These are phyloP conservation scores for Draba incana DNA, from an alignment of 345 rosid species.

Conservation along the genomic window DNA sequence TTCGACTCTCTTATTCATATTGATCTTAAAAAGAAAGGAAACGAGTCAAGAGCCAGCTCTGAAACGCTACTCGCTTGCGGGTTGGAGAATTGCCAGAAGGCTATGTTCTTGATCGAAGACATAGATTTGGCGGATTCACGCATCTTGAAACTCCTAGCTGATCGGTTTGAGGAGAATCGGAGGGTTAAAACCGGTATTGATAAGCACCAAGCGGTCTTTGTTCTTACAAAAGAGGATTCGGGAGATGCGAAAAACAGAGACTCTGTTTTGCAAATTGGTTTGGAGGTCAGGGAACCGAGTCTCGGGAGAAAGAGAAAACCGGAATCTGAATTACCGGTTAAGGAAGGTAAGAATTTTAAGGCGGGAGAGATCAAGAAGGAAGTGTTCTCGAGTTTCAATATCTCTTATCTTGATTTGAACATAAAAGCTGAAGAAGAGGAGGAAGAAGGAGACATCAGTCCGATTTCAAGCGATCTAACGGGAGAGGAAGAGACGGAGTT, in stretches of 20 bases:
- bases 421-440: constrained; percentile 58
- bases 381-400: constrained; percentile 53
- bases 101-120: constrained; percentile 68
- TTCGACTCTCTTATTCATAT: constrained; percentile 56
- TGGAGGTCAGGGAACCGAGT: constrained; percentile 48
- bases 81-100: constrained; percentile 47
- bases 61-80: constrained; percentile 42
- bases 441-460: constrained; percentile 58
- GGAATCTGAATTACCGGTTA: constrained; percentile 46
- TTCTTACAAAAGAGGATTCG: constrained; percentile 55
- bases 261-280: constrained; percentile 56
- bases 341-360: constrained; percentile 46
- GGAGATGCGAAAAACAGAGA: constrained; percentile 39
- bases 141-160: constrained; percentile 56
- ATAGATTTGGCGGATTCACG: constrained; percentile 63
- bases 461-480: constrained; percentile 71
- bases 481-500: constrained; percentile 52
- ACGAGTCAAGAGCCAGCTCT: constrained; percentile 25
- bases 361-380: constrained; percentile 44
- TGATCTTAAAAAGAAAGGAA: constrained; percentile 48
- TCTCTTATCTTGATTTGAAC: constrained; percentile 68
- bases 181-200: not conserved
- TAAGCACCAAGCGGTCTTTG: constrained; percentile 50
- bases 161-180: constrained; percentile 46
- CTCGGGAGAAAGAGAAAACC: constrained; percentile 59